Evolutionary conservation across 352 stramenopile genomes (phyloP).

Genomic region (Phytophthora litchii): DNA sequence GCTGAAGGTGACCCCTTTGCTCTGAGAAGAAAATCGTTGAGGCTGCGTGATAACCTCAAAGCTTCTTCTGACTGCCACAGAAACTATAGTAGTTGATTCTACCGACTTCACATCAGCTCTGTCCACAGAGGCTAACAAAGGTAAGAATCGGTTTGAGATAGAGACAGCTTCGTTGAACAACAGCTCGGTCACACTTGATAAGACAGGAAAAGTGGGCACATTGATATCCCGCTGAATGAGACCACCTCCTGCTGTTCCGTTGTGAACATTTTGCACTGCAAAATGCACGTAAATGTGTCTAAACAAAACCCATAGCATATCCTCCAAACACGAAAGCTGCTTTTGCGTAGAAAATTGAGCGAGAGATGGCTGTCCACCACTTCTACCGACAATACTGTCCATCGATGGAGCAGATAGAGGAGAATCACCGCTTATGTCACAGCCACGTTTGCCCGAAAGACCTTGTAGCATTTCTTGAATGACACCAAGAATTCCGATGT

Average conservation of each 20-base stretch:
- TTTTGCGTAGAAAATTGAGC: constrained; percentile 14
- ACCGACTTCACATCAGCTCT: not conserved
- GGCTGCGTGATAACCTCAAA: constrained; percentile 78
- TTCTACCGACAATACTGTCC: constrained; percentile 22
- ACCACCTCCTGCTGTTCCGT: not conserved
- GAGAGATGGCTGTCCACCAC: constrained; percentile 5
- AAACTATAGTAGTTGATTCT: not conserved
- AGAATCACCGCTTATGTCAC: not conserved
- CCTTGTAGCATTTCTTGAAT: constrained; percentile 40
- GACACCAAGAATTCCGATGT: constrained; percentile 48
- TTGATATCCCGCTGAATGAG: constrained; percentile 5
- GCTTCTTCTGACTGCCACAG: constrained; percentile 44
- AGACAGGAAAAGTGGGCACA: constrained; percentile 28
- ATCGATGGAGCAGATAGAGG: constrained; percentile 3
- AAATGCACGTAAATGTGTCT: constrained; percentile 52
- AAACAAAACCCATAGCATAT: constrained; percentile 45
- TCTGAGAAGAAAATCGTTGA: constrained; percentile 57
- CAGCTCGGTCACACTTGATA: constrained; percentile 25
- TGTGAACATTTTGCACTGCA: constrained; percentile 18
- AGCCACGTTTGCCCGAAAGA: constrained; percentile 10
- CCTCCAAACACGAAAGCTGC: constrained; percentile 23
- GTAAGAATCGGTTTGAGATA: constrained; percentile 24
- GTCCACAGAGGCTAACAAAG: not conserved
- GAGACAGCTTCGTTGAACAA: constrained; percentile 31
- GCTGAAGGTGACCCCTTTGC: constrained; percentile 57